phyloP scores from a whole-genome alignment of 2,329 filamentous ascomycete species.

The Colletotrichum zoysiae region DNA sequence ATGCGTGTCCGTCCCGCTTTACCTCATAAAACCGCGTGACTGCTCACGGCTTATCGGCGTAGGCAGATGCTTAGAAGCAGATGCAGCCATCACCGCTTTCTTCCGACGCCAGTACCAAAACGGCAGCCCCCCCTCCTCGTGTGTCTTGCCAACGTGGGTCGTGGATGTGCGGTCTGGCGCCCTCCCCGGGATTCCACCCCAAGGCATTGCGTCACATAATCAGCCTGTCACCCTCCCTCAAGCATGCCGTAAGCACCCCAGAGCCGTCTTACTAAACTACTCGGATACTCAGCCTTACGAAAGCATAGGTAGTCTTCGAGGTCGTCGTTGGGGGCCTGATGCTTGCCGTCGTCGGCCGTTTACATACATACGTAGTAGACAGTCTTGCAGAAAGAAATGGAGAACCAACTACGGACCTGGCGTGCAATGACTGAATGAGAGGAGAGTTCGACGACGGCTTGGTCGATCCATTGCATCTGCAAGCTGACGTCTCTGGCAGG shows the following conservation, averaged over 20 bases:
- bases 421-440: not conserved
- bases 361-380: too few relatives aligned
- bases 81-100: slow-evolving; percentile 31
- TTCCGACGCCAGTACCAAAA: slow-evolving; percentile 35
- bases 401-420: not conserved
- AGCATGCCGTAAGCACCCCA: slow-evolving; percentile 32
- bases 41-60: slow-evolving; percentile 25
- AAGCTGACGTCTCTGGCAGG: slow-evolving; percentile 8
- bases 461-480: not conserved
- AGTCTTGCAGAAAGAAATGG: not conserved
- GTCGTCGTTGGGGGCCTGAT: not conserved
- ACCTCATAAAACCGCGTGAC: not conserved
- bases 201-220: slow-evolving; percentile 37
- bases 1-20: slow-evolving; percentile 5
- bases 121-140: slow-evolving; percentile 13
- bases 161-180: slow-evolving; percentile 9
- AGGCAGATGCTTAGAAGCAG: slow-evolving; percentile 10
- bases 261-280: slow-evolving; percentile 4
- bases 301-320: not conserved
- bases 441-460: not conserved
- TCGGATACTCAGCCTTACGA: slow-evolving; percentile 32
- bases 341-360: not conserved
- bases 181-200: slow-evolving; percentile 18
- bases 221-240: slow-evolving; percentile 11
- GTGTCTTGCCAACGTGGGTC: slow-evolving; percentile 29